phyloP scores from a whole-genome alignment of 2,329 filamentous ascomycete species.

The Cytospora schulzeri region DNA sequence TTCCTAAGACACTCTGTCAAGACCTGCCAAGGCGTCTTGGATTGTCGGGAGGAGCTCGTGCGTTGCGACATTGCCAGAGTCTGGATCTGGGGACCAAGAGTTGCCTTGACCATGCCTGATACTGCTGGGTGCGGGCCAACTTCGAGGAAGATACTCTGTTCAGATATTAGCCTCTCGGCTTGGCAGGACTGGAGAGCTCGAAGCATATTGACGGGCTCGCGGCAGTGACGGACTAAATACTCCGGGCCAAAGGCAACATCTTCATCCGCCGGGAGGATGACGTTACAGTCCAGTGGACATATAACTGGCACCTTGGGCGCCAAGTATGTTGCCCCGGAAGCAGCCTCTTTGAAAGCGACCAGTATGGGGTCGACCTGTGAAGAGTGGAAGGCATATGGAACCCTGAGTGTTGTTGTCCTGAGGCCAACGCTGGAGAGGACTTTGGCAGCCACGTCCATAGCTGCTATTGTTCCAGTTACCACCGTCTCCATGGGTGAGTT shows the following conservation, averaged over 20 bases:
- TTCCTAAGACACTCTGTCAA: background rate
- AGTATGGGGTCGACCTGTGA: slow-evolving; percentile 56
- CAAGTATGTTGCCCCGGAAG: slow-evolving; percentile 41
- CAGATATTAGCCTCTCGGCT: slow-evolving; percentile 58
- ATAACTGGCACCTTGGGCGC: slow-evolving; percentile 61
- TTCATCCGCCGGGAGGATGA: slow-evolving; percentile 49
- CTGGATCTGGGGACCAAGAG: slow-evolving; percentile 55
- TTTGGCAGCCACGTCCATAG: slow-evolving; percentile 48
- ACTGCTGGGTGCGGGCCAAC: slow-evolving; percentile 74
- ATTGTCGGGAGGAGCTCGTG: slow-evolving; percentile 49
- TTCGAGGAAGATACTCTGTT: slow-evolving; percentile 71
- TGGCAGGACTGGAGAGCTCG: slow-evolving; percentile 62
- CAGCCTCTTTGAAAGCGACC: slow-evolving; percentile 56
- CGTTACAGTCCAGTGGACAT: slow-evolving; percentile 66
- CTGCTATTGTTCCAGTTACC: slow-evolving; percentile 51
- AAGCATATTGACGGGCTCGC: slow-evolving; percentile 70
- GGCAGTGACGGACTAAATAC: slow-evolving; percentile 66
- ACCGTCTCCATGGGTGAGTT: slow-evolving; percentile 77
- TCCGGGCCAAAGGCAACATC: slow-evolving; percentile 55
- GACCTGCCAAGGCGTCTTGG: slow-evolving; percentile 57
- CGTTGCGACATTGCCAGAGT: slow-evolving; percentile 62
- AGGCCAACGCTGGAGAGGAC: slow-evolving; percentile 36
- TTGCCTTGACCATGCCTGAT: slow-evolving; percentile 67
- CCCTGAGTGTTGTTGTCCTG: slow-evolving; percentile 49
- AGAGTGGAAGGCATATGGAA: slow-evolving; percentile 58